Conservation (phyloP, 1,284 basidiomycete species). For the Cryptococcus hybrid region DNA sequence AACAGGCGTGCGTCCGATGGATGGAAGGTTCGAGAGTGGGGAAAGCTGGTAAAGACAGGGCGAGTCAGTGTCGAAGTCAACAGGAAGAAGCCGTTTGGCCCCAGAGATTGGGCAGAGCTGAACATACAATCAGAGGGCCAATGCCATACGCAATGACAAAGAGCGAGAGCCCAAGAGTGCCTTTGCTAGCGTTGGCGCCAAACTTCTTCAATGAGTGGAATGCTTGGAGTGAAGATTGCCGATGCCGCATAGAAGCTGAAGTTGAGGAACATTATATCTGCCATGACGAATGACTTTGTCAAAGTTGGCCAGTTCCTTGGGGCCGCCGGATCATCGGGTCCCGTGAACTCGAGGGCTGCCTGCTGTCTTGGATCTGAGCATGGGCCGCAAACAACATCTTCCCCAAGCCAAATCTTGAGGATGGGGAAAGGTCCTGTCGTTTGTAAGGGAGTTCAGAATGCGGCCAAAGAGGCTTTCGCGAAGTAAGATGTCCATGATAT, state of each 20-base stretch:
- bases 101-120: not conserved
- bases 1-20: not conserved
- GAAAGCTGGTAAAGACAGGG: not conserved
- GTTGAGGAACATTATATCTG: not conserved
- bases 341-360: not conserved
- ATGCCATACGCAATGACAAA: conserved; percentile 22
- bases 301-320: not conserved
- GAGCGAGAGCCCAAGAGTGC: conserved; percentile 15
- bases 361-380: not conserved
- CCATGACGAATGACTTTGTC: not conserved
- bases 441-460: not conserved
- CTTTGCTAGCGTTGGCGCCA: not conserved
- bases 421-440: not conserved
- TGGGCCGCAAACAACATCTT: not conserved
- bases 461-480: not conserved
- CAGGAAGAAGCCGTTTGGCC: not conserved
- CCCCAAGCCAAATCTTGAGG: not conserved
- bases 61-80: not conserved
- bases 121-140: conserved; percentile 15
- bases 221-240: not conserved
- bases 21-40: not conserved
- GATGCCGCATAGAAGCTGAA: not conserved
- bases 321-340: not conserved
- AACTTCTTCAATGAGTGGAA: not conserved
- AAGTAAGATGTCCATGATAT: not conserved